phyloP scores from a whole-genome alignment of 2,329 filamentous ascomycete genomes.

The Ampelomyces quisqualis region DNA sequence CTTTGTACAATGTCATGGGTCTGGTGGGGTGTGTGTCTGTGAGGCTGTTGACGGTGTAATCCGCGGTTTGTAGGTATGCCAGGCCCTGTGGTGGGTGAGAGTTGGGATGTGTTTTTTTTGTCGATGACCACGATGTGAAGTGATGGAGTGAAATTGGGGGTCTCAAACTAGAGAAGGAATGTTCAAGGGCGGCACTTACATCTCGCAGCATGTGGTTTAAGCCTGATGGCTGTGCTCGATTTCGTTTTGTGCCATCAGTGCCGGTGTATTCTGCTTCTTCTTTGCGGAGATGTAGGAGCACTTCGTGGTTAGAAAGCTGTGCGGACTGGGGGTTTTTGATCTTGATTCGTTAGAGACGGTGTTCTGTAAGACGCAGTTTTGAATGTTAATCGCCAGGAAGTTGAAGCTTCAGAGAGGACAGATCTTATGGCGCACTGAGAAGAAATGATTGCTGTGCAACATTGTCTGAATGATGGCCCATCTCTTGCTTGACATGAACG shows the following conservation, averaged over 20 bases:
- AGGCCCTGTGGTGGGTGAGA: slow-evolving; percentile 44
- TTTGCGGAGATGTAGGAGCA: slow-evolving; percentile 52
- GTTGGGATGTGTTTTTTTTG: no score
- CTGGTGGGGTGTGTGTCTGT: slow-evolving; percentile 21
- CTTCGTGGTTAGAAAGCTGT: slow-evolving; percentile 71
- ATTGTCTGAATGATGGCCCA: not conserved
- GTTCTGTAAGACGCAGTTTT: not conserved
- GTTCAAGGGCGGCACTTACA: slow-evolving; percentile 47
- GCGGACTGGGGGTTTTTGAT: slow-evolving; percentile 70
- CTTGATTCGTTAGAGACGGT: slow-evolving; percentile 39
- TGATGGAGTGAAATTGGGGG: no score
- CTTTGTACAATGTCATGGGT: slow-evolving; percentile 40
- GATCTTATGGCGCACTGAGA: not conserved
- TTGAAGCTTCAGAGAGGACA: no score
- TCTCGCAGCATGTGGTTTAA: slow-evolving; percentile 64
- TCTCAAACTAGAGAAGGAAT: no score
- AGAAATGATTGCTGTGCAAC: not conserved
- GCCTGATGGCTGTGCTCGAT: slow-evolving; percentile 50
- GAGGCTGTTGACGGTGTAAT: slow-evolving; percentile 23
- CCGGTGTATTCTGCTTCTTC: slow-evolving; percentile 39
- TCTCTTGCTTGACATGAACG: not conserved
- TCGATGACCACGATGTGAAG: no score
- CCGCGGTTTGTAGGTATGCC: slow-evolving; percentile 47
- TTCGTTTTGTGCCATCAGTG: slow-evolving; percentile 30
- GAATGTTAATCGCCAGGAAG: no score